phyloP scores from a whole-genome alignment of 2,329 filamentous ascomycete species.

The Apiospora aurea region DNA sequence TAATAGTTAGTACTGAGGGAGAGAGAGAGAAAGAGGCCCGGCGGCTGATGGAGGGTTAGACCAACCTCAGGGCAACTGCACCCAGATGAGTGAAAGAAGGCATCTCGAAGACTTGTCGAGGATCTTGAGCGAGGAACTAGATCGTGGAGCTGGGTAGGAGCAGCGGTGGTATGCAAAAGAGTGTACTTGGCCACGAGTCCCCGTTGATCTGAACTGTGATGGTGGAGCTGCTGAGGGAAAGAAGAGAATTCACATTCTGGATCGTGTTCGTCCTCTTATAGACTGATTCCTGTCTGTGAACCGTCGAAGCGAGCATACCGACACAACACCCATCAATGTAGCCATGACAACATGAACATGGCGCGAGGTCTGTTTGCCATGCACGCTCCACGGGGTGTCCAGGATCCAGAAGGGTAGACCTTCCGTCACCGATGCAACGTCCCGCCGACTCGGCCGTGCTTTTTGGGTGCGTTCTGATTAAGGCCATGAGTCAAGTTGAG shows the following conservation, averaged over 20 bases:
- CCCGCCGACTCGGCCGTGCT: conserved; percentile 13
- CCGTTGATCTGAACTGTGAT: conserved; percentile 23
- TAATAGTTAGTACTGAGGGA: conserved; percentile 32
- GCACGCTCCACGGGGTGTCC: not conserved
- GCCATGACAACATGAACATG: not conserved
- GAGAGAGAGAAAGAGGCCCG: not conserved
- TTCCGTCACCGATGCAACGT: conserved; percentile 8
- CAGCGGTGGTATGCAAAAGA: conserved; percentile 34
- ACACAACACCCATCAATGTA: not conserved
- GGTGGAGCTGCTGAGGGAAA: not conserved
- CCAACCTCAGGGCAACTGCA: conserved; percentile 39
- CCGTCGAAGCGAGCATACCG: too few relatives aligned
- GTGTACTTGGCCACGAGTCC: conserved; percentile 33
- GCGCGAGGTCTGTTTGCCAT: not conserved
- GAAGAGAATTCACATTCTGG: not conserved
- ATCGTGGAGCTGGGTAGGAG: not conserved
- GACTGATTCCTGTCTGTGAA: not conserved
- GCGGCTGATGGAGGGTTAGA: not conserved
- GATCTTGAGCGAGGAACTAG: too few relatives aligned
- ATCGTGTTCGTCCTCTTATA: not conserved
- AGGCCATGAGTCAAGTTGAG: conserved; percentile 10
- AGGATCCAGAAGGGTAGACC: conserved; percentile 1
- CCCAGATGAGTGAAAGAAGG: conserved; percentile 33
- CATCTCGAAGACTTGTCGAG: conserved; percentile 32
- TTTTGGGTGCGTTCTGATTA: not conserved